Evolutionary conservation across 2,329 filamentous ascomycete genomes (phyloP), one percentile per base, ranked within the genome.

Genomic region (Alternaria triticina): DNA sequence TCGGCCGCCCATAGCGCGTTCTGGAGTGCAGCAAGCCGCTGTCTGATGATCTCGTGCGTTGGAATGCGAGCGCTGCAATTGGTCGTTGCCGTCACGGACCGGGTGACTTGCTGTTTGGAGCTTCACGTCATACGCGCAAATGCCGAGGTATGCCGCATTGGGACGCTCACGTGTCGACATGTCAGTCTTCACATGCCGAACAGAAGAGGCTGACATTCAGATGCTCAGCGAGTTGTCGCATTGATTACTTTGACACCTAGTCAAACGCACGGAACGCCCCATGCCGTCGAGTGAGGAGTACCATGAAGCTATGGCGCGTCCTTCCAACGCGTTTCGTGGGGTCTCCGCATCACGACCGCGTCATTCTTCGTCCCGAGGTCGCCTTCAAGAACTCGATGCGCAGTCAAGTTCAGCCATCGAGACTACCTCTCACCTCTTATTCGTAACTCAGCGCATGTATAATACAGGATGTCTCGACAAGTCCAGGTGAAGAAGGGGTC

Each of bases 31-130:
- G 67, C 55, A 54, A 25, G 64, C 68, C 67, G 68, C 61, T 63
- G 62, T 59, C 59, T 55, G 62, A 64, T 70, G 72, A 74, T 74
- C 76, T 74, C 68, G 75, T 77, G 74, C 70, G 72, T 60, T 51
- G 44, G 33, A 69, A 70, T 75, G 43, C 64, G 43, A 17, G 50
- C 27, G 51, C 50, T 68, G 54, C 66, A 56, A 78, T 79, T 79
- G 77, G 77, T 57, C 67, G 65, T 33, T 20, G 43, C 23, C 17
- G 47, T 25, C 45, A 55, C 33, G 54, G 61, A 51, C 44, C 68
- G 64, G 69, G 67, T 68, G 64, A 72, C 66, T 61, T 74, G 67
- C 72, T 75, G 62, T 70, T 70, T 55, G 62, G 61, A 59, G 65
- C 64, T 57, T 62, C 70, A 78, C 75, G 76, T 79, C 75, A 78